Conservation (phyloP, 139 green algal genomes). For the Chlorella sp. region DNA sequence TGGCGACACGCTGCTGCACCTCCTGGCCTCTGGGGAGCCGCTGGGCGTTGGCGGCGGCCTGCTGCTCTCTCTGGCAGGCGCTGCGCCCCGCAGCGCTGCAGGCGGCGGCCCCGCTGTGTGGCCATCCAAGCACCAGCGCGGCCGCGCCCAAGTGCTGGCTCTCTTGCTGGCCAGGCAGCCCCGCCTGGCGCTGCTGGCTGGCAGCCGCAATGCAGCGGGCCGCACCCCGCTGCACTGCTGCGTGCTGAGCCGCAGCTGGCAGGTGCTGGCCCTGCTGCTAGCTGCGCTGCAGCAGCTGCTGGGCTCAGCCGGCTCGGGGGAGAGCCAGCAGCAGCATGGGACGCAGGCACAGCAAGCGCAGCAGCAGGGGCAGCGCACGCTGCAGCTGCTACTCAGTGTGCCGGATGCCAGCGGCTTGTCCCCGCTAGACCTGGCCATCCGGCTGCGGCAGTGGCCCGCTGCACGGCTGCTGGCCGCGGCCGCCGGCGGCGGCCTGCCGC, state of each 20-base stretch:
- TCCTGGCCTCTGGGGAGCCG: neutral
- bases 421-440: conserved; percentile 23
- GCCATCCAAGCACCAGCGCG: neutral
- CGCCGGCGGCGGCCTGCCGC: neutral
- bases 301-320: neutral
- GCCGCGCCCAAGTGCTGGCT: conserved; percentile 14
- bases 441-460: conserved; percentile 16
- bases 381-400: conserved; percentile 23
- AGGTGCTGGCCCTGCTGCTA: conserved; percentile 8
- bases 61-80: conserved; percentile 9
- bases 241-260: conserved; percentile 10
- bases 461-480: conserved; percentile 8
- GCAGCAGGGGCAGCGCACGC: neutral
- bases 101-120: neutral
- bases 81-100: neutral
- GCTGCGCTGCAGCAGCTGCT: conserved; percentile 8
- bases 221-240: conserved; percentile 9
- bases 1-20: conserved; percentile 25
- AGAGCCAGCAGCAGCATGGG: neutral
- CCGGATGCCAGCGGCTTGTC: neutral
- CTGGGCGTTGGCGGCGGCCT: conserved; percentile 25
- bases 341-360: neutral
- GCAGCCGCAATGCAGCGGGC: conserved; percentile 3
- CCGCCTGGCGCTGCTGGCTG: neutral
- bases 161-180: conserved; percentile 11